Percentiles rank a stretch among this genome's conserved stretches.
Evolutionary conservation across 257 asterid genomes (phyloP).

Genomic region (Misopates orontium): DNA sequence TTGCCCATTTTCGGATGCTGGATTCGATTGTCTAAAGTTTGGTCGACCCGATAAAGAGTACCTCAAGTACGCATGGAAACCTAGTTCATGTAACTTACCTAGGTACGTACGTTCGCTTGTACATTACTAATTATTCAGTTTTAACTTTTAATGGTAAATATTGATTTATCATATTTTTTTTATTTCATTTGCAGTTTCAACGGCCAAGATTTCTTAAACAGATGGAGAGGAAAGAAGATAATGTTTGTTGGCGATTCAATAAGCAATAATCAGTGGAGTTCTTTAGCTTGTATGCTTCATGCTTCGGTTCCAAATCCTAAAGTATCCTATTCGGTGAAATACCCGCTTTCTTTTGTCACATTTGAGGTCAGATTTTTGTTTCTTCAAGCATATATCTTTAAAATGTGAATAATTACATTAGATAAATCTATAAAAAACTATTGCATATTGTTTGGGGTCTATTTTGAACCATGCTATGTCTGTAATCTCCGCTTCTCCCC

Average conservation of each 20-base stretch:
- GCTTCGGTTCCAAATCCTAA: conserved; percentile 48
- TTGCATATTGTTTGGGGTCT: no score
- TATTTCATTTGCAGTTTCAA: conserved; percentile 34
- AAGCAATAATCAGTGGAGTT: conserved; percentile 60
- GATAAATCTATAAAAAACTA: no score
- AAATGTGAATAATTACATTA: no score
- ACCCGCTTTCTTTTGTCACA: conserved; percentile 36
- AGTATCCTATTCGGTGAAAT: conserved; percentile 17
- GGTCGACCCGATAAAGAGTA: conserved; percentile 58
- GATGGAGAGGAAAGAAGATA: conserved; percentile 62
- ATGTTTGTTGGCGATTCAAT: conserved; percentile 64
- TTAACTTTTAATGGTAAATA: neutral
- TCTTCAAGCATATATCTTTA: no score
- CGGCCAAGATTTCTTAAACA: conserved; percentile 38
- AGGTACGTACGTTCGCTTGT: conserved; percentile 39
- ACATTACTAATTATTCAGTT: no score
- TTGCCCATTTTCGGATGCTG: conserved; percentile 49
- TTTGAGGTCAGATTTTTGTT: conserved; percentile 37
- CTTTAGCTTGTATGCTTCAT: conserved; percentile 46
- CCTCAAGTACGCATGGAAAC: conserved; percentile 57
- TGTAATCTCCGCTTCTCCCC: no score
- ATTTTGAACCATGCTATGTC: no score
- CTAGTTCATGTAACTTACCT: conserved; percentile 50
- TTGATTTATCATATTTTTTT: neutral
- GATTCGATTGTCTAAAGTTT: conserved; percentile 52